Evolutionary conservation across 2,329 filamentous ascomycete genomes (phyloP).

Genomic region (Fusarium tricinctum): DNA sequence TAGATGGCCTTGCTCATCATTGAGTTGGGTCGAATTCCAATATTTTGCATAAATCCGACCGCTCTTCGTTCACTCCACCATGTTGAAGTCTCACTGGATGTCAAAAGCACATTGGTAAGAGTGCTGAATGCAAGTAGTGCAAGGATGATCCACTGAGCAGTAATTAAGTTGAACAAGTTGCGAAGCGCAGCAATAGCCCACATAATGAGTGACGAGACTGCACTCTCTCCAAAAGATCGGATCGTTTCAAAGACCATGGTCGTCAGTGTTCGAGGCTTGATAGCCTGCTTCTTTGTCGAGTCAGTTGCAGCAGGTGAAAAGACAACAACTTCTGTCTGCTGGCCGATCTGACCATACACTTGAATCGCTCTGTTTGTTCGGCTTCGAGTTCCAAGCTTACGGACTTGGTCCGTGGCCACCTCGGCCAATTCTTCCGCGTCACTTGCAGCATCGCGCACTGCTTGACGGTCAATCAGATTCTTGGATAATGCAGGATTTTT

Average conservation of each 20-base stretch:
- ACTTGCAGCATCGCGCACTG: slow-evolving; percentile 79
- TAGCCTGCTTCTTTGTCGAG: slow-evolving; percentile 67
- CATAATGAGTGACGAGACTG: slow-evolving; percentile 81
- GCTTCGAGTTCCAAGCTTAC: slow-evolving; percentile 78
- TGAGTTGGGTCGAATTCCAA: slow-evolving; percentile 83
- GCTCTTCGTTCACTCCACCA: slow-evolving; percentile 92
- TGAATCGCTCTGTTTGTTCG: slow-evolving; percentile 83
- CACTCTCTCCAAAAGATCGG: slow-evolving; percentile 80
- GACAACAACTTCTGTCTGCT: slow-evolving; percentile 73
- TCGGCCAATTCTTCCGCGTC: slow-evolving; percentile 83
- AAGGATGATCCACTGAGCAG: slow-evolving; percentile 82
- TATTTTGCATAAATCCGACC: slow-evolving; percentile 80
- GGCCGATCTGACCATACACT: slow-evolving; percentile 82
- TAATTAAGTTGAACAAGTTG: slow-evolving; percentile 76
- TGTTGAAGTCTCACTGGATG: slow-evolving; percentile 77
- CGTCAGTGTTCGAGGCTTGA: slow-evolving; percentile 73
- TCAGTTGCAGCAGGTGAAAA: slow-evolving; percentile 67
- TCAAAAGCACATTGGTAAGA: slow-evolving; percentile 80
- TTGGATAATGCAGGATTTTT: slow-evolving; percentile 73
- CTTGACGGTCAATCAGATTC: slow-evolving; percentile 75
- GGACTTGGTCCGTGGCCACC: slow-evolving; percentile 82
- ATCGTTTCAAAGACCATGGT: slow-evolving; percentile 80
- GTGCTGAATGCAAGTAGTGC: slow-evolving; percentile 76
- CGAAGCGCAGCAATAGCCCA: slow-evolving; percentile 77
- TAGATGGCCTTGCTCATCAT: slow-evolving; percentile 91